A percentile compares a stretch with the other conserved stretches of the same genome.
These are phyloP conservation scores for Cercospora sp. DNA, from an alignment of 2,329 filamentous ascomycete genomes.

Conservation along the genomic window DNA sequence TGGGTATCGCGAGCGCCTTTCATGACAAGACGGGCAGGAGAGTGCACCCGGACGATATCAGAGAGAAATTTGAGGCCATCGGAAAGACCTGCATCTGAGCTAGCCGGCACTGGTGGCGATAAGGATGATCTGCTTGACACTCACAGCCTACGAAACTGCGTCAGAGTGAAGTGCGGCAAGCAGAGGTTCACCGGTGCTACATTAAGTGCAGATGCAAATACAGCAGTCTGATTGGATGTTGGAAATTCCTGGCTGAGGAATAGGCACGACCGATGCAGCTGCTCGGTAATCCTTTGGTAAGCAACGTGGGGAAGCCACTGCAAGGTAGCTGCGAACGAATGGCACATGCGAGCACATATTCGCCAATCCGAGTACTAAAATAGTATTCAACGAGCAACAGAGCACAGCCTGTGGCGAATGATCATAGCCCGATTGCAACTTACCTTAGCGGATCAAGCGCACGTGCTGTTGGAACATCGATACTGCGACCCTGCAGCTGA, in stretches of 20 bases:
- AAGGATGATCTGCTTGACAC: background rate
- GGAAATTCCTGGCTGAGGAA: background rate
- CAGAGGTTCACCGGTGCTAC: background rate
- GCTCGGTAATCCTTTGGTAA: conserved; percentile 10
- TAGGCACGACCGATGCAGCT: background rate
- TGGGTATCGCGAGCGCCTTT: conserved; percentile 50
- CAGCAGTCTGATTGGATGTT: background rate
- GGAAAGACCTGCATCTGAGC: background rate
- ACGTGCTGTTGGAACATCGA: too few species aligned
- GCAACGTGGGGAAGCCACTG: background rate
- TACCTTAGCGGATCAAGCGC: background rate
- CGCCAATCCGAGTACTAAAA: background rate
- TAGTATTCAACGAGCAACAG: background rate
- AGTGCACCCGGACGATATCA: conserved; percentile 46
- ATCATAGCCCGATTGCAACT: background rate
- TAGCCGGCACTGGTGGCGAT: background rate
- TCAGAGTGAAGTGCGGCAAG: background rate
- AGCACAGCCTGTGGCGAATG: background rate
- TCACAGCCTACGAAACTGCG: background rate
- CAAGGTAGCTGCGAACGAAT: conserved; percentile 3
- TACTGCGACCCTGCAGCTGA: background rate
- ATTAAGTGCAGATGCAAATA: background rate
- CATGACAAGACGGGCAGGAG: conserved; percentile 51
- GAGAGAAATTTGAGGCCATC: conserved; percentile 44
- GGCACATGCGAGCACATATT: background rate